phyloP scores from a whole-genome alignment of 345 rosid species.

The Salix dunnii region DNA sequence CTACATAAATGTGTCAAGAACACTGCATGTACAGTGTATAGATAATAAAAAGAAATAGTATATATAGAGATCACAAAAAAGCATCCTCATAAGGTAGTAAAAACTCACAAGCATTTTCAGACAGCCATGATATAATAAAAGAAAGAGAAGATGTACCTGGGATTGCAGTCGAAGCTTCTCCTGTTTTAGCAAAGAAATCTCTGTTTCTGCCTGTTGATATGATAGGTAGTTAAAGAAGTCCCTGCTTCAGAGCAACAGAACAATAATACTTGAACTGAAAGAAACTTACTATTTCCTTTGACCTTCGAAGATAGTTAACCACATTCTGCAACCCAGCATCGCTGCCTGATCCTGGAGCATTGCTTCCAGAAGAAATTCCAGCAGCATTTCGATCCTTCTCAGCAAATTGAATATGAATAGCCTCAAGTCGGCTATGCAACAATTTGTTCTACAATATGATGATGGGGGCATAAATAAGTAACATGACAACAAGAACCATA shows the following conservation, averaged over 20 bases:
- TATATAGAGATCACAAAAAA: too few species aligned
- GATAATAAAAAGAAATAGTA: too few species aligned
- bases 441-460: conserved; percentile 56
- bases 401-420: conserved; percentile 72
- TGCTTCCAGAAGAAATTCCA: conserved; percentile 43
- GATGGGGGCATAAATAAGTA: background rate
- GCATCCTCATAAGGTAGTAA: too few species aligned
- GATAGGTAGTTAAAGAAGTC: conserved; percentile 9
- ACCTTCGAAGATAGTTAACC: conserved; percentile 71
- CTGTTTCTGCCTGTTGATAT: conserved; percentile 77
- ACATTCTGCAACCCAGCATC: conserved; percentile 81
- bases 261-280: background rate
- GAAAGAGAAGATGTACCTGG: conserved; percentile 47
- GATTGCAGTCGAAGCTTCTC: conserved; percentile 86
- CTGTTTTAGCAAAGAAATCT: conserved; percentile 82
- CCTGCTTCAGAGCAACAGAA: background rate
- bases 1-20: too few species aligned
- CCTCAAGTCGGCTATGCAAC: conserved; percentile 77
- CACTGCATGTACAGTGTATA: too few species aligned
- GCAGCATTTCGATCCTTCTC: conserved; percentile 60
- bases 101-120: too few species aligned
- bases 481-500: background rate
- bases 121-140: too few species aligned
- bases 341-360: conserved; percentile 38
- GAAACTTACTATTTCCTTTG: conserved; percentile 75